These are phyloP conservation scores for Fragaria ananassa DNA, from an alignment of 306 rosid species.

Conservation along the genomic window DNA sequence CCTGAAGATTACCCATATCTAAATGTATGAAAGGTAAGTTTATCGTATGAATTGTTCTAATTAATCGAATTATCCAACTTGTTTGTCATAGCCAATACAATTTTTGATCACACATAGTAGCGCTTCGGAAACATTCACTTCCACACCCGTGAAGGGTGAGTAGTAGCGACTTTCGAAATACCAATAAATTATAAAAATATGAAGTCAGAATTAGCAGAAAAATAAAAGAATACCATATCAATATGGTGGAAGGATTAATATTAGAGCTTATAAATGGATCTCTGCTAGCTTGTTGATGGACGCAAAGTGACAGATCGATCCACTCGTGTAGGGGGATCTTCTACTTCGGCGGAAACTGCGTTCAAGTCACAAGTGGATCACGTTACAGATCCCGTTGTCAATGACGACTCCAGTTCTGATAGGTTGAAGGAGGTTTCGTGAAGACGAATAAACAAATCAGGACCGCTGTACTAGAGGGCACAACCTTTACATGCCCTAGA, in stretches of 20 bases:
- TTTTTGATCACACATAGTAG: too few species aligned
- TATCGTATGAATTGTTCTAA: too few species aligned
- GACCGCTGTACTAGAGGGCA: not conserved
- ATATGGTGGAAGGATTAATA: not conserved
- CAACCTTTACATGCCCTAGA: not conserved
- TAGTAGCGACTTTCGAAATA: too few species aligned
- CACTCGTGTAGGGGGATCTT: conserved; percentile 36
- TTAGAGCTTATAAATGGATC: not conserved
- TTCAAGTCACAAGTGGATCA: conserved; percentile 25
- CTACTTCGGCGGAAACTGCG: conserved; percentile 43
- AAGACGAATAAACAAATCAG: not conserved
- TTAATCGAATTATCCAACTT: too few species aligned
- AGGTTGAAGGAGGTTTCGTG: not conserved
- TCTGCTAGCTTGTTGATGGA: not conserved
- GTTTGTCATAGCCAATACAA: too few species aligned
- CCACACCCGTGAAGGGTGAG: not conserved
- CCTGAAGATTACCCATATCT: too few species aligned
- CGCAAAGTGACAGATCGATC: not conserved
- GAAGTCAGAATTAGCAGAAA: not conserved
- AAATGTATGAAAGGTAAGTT: too few species aligned
- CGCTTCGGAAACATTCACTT: not conserved
- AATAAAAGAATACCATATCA: not conserved
- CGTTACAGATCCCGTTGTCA: conserved; percentile 4
- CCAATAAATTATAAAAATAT: too few species aligned
- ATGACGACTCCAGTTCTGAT: conserved; percentile 12